phyloP scores from a whole-genome alignment of 345 rosid species.

The Populus pruinosa region DNA sequence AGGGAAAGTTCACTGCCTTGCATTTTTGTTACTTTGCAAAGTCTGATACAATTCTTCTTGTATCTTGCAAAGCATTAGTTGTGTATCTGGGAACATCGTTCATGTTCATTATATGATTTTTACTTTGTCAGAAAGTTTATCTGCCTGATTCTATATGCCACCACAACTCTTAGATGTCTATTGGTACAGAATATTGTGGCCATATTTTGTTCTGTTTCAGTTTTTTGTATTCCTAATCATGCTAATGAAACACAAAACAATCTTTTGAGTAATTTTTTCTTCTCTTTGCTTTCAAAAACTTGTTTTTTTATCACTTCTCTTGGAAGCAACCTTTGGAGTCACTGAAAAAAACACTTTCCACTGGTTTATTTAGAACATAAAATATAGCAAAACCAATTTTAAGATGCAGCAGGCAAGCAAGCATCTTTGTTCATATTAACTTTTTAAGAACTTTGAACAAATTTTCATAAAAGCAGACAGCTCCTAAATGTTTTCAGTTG shows the following conservation, averaged over 20 bases:
- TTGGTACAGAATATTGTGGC: background rate
- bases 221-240: background rate
- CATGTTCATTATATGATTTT: background rate
- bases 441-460: background rate
- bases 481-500: background rate
- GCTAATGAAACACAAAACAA: background rate
- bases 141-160: background rate
- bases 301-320: background rate
- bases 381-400: background rate
- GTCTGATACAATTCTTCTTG: background rate
- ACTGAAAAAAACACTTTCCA: background rate
- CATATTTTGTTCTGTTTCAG: background rate
- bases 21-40: constrained; percentile 2
- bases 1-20: background rate
- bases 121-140: background rate
- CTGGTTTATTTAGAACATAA: background rate
- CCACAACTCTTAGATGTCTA: background rate
- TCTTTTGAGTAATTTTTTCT: background rate
- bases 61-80: background rate
- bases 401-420: background rate
- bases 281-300: background rate
- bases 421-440: background rate
- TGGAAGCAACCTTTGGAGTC: background rate
- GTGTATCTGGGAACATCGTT: background rate
- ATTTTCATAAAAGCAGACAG: background rate